A percentile compares a stretch with the other conserved stretches of the same genome.
Evolutionary conservation across 2,329 filamentous ascomycete species (phyloP).

Genomic region (Fusarium nematophilum): DNA sequence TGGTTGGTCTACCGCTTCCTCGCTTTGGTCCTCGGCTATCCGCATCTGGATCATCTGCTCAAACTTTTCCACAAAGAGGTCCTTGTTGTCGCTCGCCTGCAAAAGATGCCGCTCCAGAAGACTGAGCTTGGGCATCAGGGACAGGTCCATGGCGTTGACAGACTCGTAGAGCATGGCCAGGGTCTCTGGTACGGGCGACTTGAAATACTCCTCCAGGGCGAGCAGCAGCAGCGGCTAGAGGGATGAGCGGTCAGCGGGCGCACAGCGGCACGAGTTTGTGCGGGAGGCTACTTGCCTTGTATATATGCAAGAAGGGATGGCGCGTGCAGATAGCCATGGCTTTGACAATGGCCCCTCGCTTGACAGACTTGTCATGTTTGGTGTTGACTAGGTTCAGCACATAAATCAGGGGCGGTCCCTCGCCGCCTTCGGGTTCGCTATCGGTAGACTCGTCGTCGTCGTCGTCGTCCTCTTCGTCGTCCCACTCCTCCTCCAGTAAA

Average conservation of each 20-base stretch:
- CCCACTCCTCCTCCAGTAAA: constrained; percentile 59
- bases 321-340: constrained; percentile 99
- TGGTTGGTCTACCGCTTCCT: constrained; percentile 51
- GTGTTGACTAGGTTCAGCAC: constrained; percentile 98
- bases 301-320: constrained; percentile 97
- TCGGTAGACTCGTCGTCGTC: constrained; percentile 67
- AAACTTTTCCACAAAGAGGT: constrained; percentile 98
- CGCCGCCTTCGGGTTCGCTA: constrained; percentile 74
- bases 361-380: constrained; percentile 92
- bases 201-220: constrained; percentile 97
- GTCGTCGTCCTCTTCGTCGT: constrained; percentile 62
- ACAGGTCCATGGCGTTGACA: constrained; percentile 96
- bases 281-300: constrained; percentile 74
- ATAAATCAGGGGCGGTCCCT: constrained; percentile 94
- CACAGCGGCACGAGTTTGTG: neutral
- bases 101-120: constrained; percentile 86
- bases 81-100: constrained; percentile 91
- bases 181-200: constrained; percentile 87
- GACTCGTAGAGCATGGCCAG: constrained; percentile 89
- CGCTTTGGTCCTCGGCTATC: constrained; percentile 71
- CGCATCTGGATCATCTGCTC: constrained; percentile 91
- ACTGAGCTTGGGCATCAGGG: constrained; percentile 87
- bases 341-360: constrained; percentile 94
- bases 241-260: constrained; percentile 27
- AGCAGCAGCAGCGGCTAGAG: constrained; percentile 85